Evolutionary conservation across 2,329 filamentous ascomycete genomes (phyloP), one percentile per base, ranked within the genome.

Genomic region (Colletotrichum nymphaeae): DNA sequence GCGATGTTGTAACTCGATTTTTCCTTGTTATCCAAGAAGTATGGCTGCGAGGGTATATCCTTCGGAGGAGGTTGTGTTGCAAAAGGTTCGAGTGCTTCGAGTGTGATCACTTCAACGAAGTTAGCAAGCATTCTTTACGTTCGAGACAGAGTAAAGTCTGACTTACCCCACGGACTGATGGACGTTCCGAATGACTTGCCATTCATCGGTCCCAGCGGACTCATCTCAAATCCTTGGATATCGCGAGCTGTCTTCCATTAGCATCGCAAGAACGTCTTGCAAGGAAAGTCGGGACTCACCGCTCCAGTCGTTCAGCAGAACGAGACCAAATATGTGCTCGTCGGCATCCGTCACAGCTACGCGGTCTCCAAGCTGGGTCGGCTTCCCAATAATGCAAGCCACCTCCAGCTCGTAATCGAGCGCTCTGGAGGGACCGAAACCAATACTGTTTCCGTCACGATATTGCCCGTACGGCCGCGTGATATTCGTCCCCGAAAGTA

Each of bases 291-390:
- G 19, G 0, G 77, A 81, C 55, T 88, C 84, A 75, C 87, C 84
- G 28, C 84, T 87, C 90, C 90, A 93, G 74, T 92, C 90, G 74
- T 92, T 92, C 14, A 92, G 77, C 49, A 93, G 79, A 0, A 90
- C 87, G n/a, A 91, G 82, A 0, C 91, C 90, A 78, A 92, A 92
- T 19, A 92, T 89, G 75, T 92, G 88, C 0, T 89, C 84, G 7
- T 89, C 85, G 0, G 90, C 88, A 35, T 88, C 86, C 24, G 84
- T 85, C 0, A 84, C 80, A 0, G 78, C 76, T 0, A 88, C 73
- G 0, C 79, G 78, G 55, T 84, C 74, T 1, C 83, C 81, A n/a
- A 83, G 75, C 0, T 76, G 72, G 11, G 83, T 77, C 0, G 83
- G 79, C 53, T 86, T 86, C 2, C 86, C 85, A 8, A 88, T 80